Base-by-base conservation (phyloP, 352 stramenopile species). In the Achlya hypogyna region DNA sequence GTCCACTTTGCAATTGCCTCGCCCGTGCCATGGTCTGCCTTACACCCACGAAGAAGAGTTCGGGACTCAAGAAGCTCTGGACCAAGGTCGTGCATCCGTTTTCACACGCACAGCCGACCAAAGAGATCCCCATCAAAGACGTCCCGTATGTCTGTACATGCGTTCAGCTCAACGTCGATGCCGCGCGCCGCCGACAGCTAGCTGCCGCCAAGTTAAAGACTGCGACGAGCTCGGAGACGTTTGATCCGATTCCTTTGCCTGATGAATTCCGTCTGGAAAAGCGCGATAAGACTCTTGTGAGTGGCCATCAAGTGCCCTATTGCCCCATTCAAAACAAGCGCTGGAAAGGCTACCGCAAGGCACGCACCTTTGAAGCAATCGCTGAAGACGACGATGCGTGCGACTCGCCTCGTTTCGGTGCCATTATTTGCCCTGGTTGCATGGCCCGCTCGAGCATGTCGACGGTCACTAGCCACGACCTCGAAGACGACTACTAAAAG, bases 401-500 rank as follows among this genome's bases (percentile, higher is more conserved):
- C 1, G 49, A 35, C 25, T 10, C 49, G 12, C 14, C 14, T 16
- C 49, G 42, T 20, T 18, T 22, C 18, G 42, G n/a, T 27, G 12
- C 25, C 12, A 56, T 56, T 20, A n/a, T 56, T 3, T 56, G 49
- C 49, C 49, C 49, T 12, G 49, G 49, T 16, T 56, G 49, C 49
- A 38, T 56, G 49, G 49, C 49, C 2, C 25, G 49, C 2, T 56
- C 31, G 49, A 56, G 49, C 25, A 12, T 56, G 10, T 56, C 49
- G 8, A 56, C 49, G 8, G 49, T 56, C 49, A 56, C 49, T 12
- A 38, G 49, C 49, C 49, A 56, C 31, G 49, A 56, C 25, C 31
- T 56, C 31, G 49, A 56, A 20, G 49, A 56, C 25, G 49, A 56
- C 25, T 56, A 56, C 31, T 56, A 56, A n/a, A 45, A n/a, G n/a